Base-by-base conservation (phyloP, 257 asterid genomes). In the Plectranthus barbatus region DNA sequence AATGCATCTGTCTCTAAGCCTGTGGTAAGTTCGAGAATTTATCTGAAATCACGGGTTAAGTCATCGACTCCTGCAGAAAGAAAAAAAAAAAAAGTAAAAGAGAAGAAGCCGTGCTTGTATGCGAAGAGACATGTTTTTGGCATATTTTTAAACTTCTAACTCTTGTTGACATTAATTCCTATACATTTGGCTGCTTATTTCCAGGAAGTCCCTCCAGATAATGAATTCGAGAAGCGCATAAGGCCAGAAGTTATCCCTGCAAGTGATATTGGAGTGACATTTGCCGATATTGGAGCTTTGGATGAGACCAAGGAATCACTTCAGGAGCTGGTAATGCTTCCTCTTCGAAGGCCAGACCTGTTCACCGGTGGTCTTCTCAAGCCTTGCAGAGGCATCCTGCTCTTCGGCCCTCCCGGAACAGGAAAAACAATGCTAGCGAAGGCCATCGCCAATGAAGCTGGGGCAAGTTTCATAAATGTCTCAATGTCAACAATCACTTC, bases 401-500 rank as follows among this genome's bases (percentile, higher is more conserved):
- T 87, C 62, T 90, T 90, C 42, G 96, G 97, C 21, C 97, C 97
- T 64, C 97, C 97, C 1, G 97, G 96, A 56, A 90, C 97, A 1
- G 97, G 97, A 41, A 90, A 90, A 71, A 90, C 97, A n/a, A 90
- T 90, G 97, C 84, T 90, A 24, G 97, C 97, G 34, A 90, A 90
- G 72, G 97, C 97, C 71, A 90, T 90, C 54, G 96, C 97, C 66
- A 85, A 80, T 57, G 97, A 90, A 77, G 97, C 97, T 14, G 96
- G 95, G 44, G 97, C 97, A 11, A 90, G 97, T 83, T 87, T 90
- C 78, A 90, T 90, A 74, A 90, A 90, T 59, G 97, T 90, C 50
- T 85, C 95, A 5, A 90, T 90, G 97, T 90, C 97, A 9, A 87
- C 95, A 44, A 90, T 90, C 74, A 87, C 97, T 56, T 90, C 97